Base-by-base conservation (phyloP, 2,329 filamentous ascomycete genomes). In the Epicoccum nigrum region DNA sequence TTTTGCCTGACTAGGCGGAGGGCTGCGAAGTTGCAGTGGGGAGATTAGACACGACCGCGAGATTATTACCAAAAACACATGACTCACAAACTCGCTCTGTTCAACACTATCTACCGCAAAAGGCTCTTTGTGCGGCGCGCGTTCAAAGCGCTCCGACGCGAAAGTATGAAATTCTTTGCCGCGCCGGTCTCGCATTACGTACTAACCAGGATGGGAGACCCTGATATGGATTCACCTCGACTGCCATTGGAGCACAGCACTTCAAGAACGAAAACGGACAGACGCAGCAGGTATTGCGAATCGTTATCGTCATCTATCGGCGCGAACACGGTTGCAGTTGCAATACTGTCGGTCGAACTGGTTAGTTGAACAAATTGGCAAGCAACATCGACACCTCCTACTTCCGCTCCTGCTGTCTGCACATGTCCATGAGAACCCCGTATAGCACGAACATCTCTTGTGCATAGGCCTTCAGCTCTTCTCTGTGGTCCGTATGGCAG, bases 371-470 rank as follows among this genome's bases (percentile, higher is more conserved):
- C 12, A 38, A 15, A 9, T 25, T 25, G 20, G 12, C 20, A 25
- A n/a, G 6, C 20, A n/a, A n/a, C 34, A 23, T 11, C n/a, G 6
- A 15, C 37, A 5, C 15, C 15, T 4, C 7, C 40, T 21, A 15
- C 19, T 35, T 28, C 33, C 20, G 15, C 13, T 34, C 28, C 30
- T 34, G 30, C 21, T 37, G 13, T 13, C 30, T 40, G 32, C 35
- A 54, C 25, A n/a, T 20, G 31, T 67, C 65, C 64, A 72, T 66
- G 4, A 72, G 40, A 2, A 62, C 30, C 7, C 64, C 62, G 30
- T 67, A 64, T 31, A 73, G 46, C 11, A 67, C 63, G 21, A 71
- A 73, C 40, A 72, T 47, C 16, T 60, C 45, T 43, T 66, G 58
- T 1, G 68, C 62, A 43, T 56, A 62, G 21, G 44, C 42, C 54